phyloP scores from a whole-genome alignment of 139 green algal genomes.

The Picochlorum sp. region DNA sequence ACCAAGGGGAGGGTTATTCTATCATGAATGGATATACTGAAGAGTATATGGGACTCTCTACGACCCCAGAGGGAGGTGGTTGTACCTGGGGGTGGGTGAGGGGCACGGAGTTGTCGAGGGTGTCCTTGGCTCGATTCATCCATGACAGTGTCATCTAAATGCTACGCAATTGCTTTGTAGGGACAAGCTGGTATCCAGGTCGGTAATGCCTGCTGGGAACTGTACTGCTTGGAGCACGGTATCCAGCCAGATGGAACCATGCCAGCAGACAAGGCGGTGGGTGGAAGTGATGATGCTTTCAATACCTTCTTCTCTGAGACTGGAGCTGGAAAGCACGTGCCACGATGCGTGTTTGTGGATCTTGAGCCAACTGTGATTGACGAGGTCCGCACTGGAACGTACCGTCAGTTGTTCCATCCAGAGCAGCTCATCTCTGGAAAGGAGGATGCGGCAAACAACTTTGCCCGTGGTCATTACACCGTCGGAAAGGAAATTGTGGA shows the following conservation, averaged over 20 bases:
- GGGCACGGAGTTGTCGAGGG: too few species aligned
- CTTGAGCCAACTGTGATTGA: conserved; percentile 95
- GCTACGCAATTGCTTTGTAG: too few species aligned
- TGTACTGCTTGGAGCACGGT: conserved; percentile 97
- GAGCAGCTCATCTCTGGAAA: conserved; percentile 97
- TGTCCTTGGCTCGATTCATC: too few species aligned
- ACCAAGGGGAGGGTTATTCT: too few species aligned
- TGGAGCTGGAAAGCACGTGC: conserved; percentile 89
- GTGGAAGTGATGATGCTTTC: conserved; percentile 82
- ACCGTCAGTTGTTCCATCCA: conserved; percentile 96
- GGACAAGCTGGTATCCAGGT: conserved; percentile 59
- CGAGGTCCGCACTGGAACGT: conserved; percentile 91
- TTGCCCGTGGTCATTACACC: conserved; percentile 83
- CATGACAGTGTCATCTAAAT: too few species aligned
- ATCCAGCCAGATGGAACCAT: conserved; percentile 97
- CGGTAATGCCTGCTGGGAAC: conserved; percentile 98
- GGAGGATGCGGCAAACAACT: conserved; percentile 87
- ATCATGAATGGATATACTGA: too few species aligned
- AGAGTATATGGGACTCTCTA: too few species aligned
- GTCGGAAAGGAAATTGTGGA: conserved; percentile 97
- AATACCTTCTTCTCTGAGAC: conserved; percentile 98
- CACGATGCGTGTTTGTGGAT: conserved; percentile 88
- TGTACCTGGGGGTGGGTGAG: too few species aligned
- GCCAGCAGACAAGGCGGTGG: conserved; percentile 90
- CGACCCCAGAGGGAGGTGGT: too few species aligned